Conservation (phyloP, 345 rosid species). For the Microthlaspi erraticum region DNA sequence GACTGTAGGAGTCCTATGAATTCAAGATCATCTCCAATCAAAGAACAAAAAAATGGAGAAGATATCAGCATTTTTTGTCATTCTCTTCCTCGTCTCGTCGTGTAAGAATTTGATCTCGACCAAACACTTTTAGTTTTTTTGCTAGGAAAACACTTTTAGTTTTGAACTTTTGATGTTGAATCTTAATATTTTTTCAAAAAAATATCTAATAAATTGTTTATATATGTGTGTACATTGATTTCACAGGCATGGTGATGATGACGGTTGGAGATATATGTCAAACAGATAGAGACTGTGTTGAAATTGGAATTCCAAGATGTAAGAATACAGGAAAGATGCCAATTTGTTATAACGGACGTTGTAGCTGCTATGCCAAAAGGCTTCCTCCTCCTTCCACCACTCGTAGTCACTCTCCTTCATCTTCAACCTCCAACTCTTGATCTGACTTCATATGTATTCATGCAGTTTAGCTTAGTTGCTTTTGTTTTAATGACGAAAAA, state of each 20-base stretch:
- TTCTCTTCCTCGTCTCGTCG: constrained; percentile 33
- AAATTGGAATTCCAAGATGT: constrained; percentile 32
- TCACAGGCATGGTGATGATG: constrained; percentile 26
- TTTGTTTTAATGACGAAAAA: not conserved
- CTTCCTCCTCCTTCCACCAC: not conserved
- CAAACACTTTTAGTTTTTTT: not conserved
- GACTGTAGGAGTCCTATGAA: not conserved
- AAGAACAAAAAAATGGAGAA: constrained; percentile 18
- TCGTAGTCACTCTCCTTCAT: not conserved
- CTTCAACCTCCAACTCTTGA: not conserved
- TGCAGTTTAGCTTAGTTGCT: not conserved
- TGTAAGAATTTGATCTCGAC: constrained; percentile 14
- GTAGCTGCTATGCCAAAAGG: constrained; percentile 9
- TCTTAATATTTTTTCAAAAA: not conserved
- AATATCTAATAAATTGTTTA: not conserved
- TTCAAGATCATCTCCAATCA: not conserved
- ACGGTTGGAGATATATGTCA: constrained; percentile 35
- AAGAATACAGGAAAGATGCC: constrained; percentile 26
- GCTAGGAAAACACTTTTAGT: not conserved
- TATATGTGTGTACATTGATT: not conserved
- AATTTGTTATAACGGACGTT: constrained; percentile 17
- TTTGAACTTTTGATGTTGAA: not conserved
- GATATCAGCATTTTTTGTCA: constrained; percentile 22
- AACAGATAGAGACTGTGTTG: constrained; percentile 32
- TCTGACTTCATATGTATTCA: not conserved